phyloP scores from a whole-genome alignment of 2,329 filamentous ascomycete genomes.

The Chrysosporium queenslandicum region DNA sequence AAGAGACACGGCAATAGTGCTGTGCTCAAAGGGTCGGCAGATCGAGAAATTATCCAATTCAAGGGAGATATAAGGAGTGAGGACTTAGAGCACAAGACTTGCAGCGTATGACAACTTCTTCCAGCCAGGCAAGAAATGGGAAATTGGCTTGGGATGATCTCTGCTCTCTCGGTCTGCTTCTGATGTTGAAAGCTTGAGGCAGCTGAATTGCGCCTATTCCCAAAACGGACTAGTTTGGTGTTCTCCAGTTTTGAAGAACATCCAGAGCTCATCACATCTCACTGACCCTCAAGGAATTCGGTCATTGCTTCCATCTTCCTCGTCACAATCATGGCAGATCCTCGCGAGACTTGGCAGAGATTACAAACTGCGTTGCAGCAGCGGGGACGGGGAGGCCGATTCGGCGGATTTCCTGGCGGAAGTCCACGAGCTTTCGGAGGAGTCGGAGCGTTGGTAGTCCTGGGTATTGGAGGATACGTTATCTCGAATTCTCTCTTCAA shows the following conservation, averaged over 20 bases:
- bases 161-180: background rate
- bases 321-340: slow-evolving; percentile 35
- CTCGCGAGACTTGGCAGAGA: slow-evolving; percentile 56
- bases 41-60: too few species aligned
- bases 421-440: slow-evolving; percentile 41
- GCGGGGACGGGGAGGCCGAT: slow-evolving; percentile 43
- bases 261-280: background rate
- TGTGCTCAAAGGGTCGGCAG: too few species aligned
- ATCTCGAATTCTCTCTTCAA: slow-evolving; percentile 56
- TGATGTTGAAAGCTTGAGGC: background rate
- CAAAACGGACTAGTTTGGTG: slow-evolving; percentile 14
- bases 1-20: too few species aligned
- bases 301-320: background rate
- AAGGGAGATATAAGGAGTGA: too few species aligned
- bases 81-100: too few species aligned
- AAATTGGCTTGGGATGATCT: background rate
- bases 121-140: background rate
- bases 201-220: slow-evolving; percentile 10
- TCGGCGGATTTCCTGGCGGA: slow-evolving; percentile 45
- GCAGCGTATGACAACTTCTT: too few species aligned
- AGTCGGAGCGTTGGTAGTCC: slow-evolving; percentile 45
- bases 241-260: slow-evolving; percentile 16
- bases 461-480: slow-evolving; percentile 37
- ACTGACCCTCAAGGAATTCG: background rate
- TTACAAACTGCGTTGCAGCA: slow-evolving; percentile 54